Evolutionary conservation across 495 filamentous ascomycete genomes (phyloP).

Genomic region (Xylaria castorea): DNA sequence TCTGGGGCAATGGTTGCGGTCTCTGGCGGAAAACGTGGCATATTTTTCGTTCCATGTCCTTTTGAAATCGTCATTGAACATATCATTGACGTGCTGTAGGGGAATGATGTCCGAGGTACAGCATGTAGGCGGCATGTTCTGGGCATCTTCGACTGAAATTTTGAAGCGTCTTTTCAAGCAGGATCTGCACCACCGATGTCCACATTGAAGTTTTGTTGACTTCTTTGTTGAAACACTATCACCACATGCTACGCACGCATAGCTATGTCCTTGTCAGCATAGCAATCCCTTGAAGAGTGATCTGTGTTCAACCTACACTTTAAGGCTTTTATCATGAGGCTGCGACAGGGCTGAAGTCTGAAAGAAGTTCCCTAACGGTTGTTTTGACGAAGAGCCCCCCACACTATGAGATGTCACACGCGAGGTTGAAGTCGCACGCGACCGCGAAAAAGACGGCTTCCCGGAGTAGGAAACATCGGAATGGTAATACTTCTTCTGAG

Average conservation of each 20-base stretch:
- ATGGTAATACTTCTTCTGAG: slow-evolving; percentile 46
- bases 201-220: slow-evolving; percentile 73
- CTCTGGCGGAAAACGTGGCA: slow-evolving; percentile 73
- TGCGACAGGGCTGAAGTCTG: slow-evolving; percentile 38
- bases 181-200: slow-evolving; percentile 76
- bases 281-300: slow-evolving; percentile 18
- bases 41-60: slow-evolving; percentile 78
- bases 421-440: slow-evolving; percentile 45
- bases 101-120: slow-evolving; percentile 76
- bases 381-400: slow-evolving; percentile 46
- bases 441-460: slow-evolving; percentile 40
- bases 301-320: slow-evolving; percentile 41
- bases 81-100: slow-evolving; percentile 71
- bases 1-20: slow-evolving; percentile 76
- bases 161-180: slow-evolving; percentile 77
- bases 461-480: slow-evolving; percentile 42
- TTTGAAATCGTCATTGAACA: slow-evolving; percentile 78
- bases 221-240: slow-evolving; percentile 63
- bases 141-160: slow-evolving; percentile 73
- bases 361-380: slow-evolving; percentile 45
- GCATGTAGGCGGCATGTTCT: slow-evolving; percentile 81
- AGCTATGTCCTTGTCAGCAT: slow-evolving; percentile 48
- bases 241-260: slow-evolving; percentile 73
- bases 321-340: slow-evolving; percentile 38
- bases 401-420: slow-evolving; percentile 49